Evolutionary conservation across 208 protist species (phyloP), one percentile per base, ranked within the genome.

Genomic region (Leishmania major): DNA sequence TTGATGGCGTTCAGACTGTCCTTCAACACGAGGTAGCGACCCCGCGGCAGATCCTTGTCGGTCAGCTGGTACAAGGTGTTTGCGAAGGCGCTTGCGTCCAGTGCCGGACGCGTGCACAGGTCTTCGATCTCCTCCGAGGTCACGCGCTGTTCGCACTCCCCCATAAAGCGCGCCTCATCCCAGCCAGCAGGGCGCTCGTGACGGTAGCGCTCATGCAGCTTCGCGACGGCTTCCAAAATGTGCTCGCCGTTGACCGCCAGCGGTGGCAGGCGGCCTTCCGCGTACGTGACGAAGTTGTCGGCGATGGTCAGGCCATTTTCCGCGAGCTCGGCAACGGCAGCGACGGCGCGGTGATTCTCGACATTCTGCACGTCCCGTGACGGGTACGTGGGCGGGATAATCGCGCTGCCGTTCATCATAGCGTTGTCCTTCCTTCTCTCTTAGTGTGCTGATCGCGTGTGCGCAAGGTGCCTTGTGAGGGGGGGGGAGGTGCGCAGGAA

Each of bases 241-340:
- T 75, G 77, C 8, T 72, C 78, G 22, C 87, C 90, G 43, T 94
- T 90, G 6, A 64, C 37, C 17, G 71, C 71, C n/a, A 96, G 89
- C 25, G 89, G 82, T 13, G 89, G 75, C 31, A 96, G 89, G 67
- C 93, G 92, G 62, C 89, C 91, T 19, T 94, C 89, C 5, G 91
- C 86, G 85, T 95, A 96, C 81, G 80, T 59, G 1, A 89, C 72
- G 77, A 91, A 95, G 87, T 92, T 96, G 79, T 96, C 92, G 2
- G 91, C 89, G 19, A 94, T 85, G 55, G 88, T 77, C 76, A 94
- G 88, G 75, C 92, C 91, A 75, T 85, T 93, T 78, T 95, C 92
- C 11, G 89, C 77, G 51, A 94, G 66, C 25, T 95, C 90, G 51
- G 81, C 62, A 15, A 95, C 64, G 22, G 90, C 90, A 51, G 86